Conservation (phyloP, 768 basidiomycete species). For the Lentinula edodes region DNA sequence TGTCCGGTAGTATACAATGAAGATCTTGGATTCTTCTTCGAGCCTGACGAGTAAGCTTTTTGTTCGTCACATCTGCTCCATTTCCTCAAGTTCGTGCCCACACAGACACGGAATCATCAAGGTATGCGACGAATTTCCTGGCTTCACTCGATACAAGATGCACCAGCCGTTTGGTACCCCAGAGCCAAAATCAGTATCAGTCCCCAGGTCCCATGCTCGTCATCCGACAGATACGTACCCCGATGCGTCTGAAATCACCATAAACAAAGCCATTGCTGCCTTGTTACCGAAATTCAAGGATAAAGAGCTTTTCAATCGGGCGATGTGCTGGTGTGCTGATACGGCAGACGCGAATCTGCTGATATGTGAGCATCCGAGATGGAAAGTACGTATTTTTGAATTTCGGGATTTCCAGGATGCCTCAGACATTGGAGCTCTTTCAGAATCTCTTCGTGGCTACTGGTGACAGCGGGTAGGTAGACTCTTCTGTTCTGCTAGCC, state of each 20-base stretch:
- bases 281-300: slow-evolving; percentile 3
- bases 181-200: neutral
- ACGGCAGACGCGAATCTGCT: slow-evolving; percentile 5
- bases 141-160: neutral
- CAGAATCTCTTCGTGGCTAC: neutral
- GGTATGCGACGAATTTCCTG: slow-evolving; percentile 5
- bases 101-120: neutral
- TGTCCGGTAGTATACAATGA: slow-evolving; percentile 4
- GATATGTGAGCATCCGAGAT: slow-evolving; percentile 4
- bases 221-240: slow-evolving; percentile 3
- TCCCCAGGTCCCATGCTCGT: slow-evolving; percentile 6
- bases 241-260: neutral
- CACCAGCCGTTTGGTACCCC: neutral
- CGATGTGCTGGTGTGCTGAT: slow-evolving; percentile 8
- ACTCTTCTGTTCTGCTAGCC: neutral
- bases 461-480: slow-evolving; percentile 6
- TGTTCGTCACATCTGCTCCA: neutral
- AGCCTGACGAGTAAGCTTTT: neutral
- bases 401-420: neutral
- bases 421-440: neutral
- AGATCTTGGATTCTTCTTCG: neutral
- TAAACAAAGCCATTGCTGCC: neutral
- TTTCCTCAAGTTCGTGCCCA: too few relatives aligned
- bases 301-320: slow-evolving; percentile 3
- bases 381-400: neutral